Evolutionary conservation across 2,329 filamentous ascomycete species (phyloP).

Genomic region (Juglanconis juglandina): DNA sequence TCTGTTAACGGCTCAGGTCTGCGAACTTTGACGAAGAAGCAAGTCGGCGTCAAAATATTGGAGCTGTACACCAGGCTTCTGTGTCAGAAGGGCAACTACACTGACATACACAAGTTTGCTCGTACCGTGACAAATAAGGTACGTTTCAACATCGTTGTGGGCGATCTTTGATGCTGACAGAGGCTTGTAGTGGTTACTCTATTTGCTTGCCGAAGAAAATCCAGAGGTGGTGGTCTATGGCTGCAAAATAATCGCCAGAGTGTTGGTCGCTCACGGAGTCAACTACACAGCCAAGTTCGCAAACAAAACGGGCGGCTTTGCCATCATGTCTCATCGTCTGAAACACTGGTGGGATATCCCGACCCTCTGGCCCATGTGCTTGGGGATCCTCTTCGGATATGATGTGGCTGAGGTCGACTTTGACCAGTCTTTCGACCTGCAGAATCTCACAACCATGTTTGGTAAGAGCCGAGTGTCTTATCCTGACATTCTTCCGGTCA

Average conservation of each 20-base stretch:
- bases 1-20: conserved; percentile 21
- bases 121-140: conserved; percentile 94
- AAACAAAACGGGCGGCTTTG: conserved; percentile 79
- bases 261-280: conserved; percentile 78
- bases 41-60: conserved; percentile 72
- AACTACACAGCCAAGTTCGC: conserved; percentile 82
- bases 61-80: conserved; percentile 74
- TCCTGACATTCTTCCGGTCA: conserved; percentile 74
- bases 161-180: neutral
- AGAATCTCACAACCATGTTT: conserved; percentile 72
- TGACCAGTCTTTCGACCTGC: conserved; percentile 69
- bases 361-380: conserved; percentile 80
- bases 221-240: conserved; percentile 77
- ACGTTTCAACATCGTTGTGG: conserved; percentile 27
- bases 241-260: conserved; percentile 75
- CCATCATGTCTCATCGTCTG: conserved; percentile 76
- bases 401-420: conserved; percentile 75
- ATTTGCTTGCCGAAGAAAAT: conserved; percentile 84
- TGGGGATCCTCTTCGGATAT: conserved; percentile 81
- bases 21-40: conserved; percentile 55
- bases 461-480: conserved; percentile 65
- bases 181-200: conserved; percentile 74
- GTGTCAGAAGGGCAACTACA: conserved; percentile 66
- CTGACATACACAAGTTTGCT: conserved; percentile 80
- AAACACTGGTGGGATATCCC: conserved; percentile 87